Evolutionary conservation across 2,329 filamentous ascomycete species (phyloP).

Genomic region (Allantophomopsis cytisporea): DNA sequence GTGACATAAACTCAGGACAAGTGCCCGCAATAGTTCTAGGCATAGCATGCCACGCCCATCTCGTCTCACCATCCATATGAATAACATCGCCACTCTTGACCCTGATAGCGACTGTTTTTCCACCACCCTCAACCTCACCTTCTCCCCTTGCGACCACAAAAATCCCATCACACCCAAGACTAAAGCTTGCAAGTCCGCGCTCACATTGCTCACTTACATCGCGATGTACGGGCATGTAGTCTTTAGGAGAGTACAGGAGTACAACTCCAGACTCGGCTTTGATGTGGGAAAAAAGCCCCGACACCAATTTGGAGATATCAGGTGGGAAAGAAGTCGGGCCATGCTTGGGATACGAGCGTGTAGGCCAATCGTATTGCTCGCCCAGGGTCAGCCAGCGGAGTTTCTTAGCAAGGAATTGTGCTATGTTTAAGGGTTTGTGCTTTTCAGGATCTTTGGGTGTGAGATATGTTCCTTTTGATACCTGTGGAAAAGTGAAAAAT

Average conservation of each 20-base stretch:
- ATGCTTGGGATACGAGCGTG: conserved; percentile 60
- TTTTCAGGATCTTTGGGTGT: conserved; percentile 29
- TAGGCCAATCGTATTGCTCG: conserved; percentile 91
- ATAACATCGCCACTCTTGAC: conserved; percentile 79
- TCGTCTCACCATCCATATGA: conserved; percentile 70
- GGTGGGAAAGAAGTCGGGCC: conserved; percentile 57
- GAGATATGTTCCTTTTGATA: conserved; percentile 40
- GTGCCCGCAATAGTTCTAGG: conserved; percentile 72
- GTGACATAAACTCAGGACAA: conserved; percentile 58
- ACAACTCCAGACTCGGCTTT: conserved; percentile 79
- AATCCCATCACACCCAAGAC: conserved; percentile 77
- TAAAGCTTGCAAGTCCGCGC: conserved; percentile 69
- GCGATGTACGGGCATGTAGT: conserved; percentile 84
- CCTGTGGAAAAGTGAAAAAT: conserved; percentile 39
- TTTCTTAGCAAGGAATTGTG: conserved; percentile 63
- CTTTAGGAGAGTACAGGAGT: conserved; percentile 81
- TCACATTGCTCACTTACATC: conserved; percentile 82
- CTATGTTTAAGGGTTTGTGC: conserved; percentile 60
- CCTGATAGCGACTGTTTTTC: conserved; percentile 38
- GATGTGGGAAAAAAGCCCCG: conserved; percentile 61
- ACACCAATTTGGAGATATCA: conserved; percentile 58
- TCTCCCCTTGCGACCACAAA: conserved; percentile 62
- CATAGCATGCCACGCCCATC: conserved; percentile 92
- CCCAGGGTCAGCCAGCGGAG: conserved; percentile 90
- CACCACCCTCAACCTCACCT: conserved; percentile 3